These are phyloP conservation scores for Tylopilus sp. DNA, from an alignment of 768 basidiomycete genomes.

Conservation along the genomic window DNA sequence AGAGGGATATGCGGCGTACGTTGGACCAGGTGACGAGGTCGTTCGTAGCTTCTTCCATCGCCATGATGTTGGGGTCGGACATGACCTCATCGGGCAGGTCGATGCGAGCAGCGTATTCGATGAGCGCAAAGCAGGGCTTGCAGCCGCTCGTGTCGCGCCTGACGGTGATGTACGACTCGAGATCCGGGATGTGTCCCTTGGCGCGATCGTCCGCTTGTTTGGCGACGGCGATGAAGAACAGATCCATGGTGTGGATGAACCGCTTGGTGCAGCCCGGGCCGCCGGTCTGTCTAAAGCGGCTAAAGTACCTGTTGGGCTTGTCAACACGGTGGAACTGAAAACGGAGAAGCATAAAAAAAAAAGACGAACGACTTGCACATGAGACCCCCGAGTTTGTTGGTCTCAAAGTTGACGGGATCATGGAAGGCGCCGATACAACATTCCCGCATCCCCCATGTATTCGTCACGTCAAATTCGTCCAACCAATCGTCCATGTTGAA, in stretches of 20 bases:
- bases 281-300: constrained; percentile 35
- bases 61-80: constrained; percentile 45
- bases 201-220: constrained; percentile 43
- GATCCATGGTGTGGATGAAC: constrained; percentile 39
- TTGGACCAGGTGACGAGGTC: constrained; percentile 53
- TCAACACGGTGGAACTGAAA: neutral
- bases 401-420: constrained; percentile 27
- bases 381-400: constrained; percentile 26
- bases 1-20: constrained; percentile 19
- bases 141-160: constrained; percentile 54
- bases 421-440: constrained; percentile 29
- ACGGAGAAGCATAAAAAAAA: neutral
- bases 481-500: constrained; percentile 43
- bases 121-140: constrained; percentile 48
- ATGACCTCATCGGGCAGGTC: constrained; percentile 53
- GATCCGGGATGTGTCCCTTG: constrained; percentile 35
- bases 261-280: constrained; percentile 39
- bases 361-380: constrained; percentile 34
- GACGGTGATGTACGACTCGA: constrained; percentile 51
- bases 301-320: constrained; percentile 33
- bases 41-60: constrained; percentile 45
- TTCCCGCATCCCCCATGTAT: constrained; percentile 30
- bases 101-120: constrained; percentile 52
- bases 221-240: constrained; percentile 41
- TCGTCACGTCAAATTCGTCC: constrained; percentile 35